A percentile compares a stretch with the other conserved stretches of the same genome.
Evolutionary conservation across 169 alveolate species (phyloP).

Genomic region (Plasmodium sp.): DNA sequence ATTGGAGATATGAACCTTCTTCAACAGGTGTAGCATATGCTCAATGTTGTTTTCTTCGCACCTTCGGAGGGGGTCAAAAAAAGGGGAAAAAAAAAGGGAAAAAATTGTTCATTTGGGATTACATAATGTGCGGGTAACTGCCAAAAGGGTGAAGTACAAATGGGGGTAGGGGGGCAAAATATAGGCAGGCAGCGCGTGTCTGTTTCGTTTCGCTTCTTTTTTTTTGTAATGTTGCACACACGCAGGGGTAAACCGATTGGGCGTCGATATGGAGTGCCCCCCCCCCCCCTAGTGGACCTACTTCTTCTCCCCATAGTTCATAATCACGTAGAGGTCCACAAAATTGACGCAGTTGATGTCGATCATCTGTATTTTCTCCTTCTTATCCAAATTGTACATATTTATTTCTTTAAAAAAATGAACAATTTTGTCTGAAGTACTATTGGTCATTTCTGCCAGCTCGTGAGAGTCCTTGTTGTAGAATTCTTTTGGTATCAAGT

Average conservation of each 20-base stretch:
- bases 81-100: neutral
- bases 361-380: conserved; percentile 67
- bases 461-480: conserved; percentile 8
- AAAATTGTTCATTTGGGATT: neutral
- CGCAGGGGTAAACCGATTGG: neutral
- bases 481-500: conserved; percentile 35
- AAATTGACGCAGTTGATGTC: conserved; percentile 56
- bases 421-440: conserved; percentile 21
- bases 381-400: conserved; percentile 41
- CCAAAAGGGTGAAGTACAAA: neutral
- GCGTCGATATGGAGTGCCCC: neutral
- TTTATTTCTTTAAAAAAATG: conserved; percentile 50
- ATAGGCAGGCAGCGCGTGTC: neutral
- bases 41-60: conserved; percentile 69
- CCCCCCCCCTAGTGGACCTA: neutral
- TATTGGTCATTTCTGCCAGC: neutral
- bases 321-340: conserved; percentile 66
- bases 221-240: neutral
- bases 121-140: neutral
- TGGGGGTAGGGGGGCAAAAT: neutral
- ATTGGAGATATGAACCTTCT: conserved; percentile 42
- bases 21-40: conserved; percentile 23
- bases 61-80: neutral
- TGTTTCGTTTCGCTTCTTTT: neutral
- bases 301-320: conserved; percentile 71